These are phyloP conservation scores for Oryza longistaminata DNA, from an alignment of 176 grass and related monocot genomes.

Conservation along the genomic window DNA sequence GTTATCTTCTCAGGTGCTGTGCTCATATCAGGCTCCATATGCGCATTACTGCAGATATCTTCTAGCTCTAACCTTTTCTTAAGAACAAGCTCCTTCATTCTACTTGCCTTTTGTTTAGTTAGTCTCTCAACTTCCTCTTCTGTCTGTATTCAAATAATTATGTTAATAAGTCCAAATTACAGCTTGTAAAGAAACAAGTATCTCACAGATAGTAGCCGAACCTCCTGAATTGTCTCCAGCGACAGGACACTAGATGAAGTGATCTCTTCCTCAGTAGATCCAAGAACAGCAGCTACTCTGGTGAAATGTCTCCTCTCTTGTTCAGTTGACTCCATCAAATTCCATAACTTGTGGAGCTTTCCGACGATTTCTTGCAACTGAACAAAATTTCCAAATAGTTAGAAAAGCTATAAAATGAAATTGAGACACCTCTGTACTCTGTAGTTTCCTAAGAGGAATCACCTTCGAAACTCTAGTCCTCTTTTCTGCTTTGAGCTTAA, in stretches of 20 bases:
- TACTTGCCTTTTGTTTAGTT: conserved; percentile 70
- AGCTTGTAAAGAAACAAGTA: conserved; percentile 17
- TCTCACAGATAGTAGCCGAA: conserved; percentile 27
- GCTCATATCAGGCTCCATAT: conserved; percentile 82
- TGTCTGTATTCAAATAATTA: conserved; percentile 51
- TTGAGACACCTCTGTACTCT: not conserved
- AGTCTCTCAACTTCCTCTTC: conserved; percentile 82
- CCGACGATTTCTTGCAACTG: conserved; percentile 76
- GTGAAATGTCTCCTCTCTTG: conserved; percentile 68
- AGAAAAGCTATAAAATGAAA: conserved; percentile 17
- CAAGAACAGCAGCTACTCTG: conserved; percentile 55
- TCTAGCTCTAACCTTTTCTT: conserved; percentile 93
- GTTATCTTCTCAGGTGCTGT: conserved; percentile 81
- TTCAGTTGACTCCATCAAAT: conserved; percentile 91
- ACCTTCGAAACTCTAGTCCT: conserved; percentile 72
- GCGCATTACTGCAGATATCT: conserved; percentile 77
- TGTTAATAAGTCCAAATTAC: conserved; percentile 9
- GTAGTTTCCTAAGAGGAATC: conserved; percentile 18
- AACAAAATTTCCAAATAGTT: conserved; percentile 34
- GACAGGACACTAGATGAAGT: conserved; percentile 67
- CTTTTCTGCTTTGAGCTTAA: conserved; percentile 82
- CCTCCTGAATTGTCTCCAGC: conserved; percentile 76
- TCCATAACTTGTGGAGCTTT: conserved; percentile 78
- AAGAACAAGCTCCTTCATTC: conserved; percentile 98
- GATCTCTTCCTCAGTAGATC: conserved; percentile 67